Evolutionary conservation across 2,329 filamentous ascomycete species (phyloP).

Genomic region (Pyrenochaeta sp.): DNA sequence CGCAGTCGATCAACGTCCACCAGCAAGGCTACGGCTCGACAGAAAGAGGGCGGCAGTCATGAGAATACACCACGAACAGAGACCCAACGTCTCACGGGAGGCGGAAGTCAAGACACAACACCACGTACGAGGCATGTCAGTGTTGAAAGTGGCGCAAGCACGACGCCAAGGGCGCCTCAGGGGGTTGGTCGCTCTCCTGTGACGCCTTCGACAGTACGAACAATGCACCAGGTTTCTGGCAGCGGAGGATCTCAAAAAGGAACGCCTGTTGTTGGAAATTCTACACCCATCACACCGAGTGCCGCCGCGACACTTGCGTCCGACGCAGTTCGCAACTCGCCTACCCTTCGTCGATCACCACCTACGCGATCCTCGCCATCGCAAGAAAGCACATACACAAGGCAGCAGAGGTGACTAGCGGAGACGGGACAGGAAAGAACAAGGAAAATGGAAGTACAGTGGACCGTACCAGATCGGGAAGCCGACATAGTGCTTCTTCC

Average conservation of each 20-base stretch:
- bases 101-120: constrained; percentile 44
- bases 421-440: constrained; percentile 42
- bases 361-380: constrained; percentile 38
- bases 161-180: constrained; percentile 44
- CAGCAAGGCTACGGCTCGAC: constrained; percentile 31
- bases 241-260: constrained; percentile 40
- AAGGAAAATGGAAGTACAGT: constrained; percentile 49
- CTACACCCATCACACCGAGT: constrained; percentile 38
- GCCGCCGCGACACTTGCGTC: constrained; percentile 40
- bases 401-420: constrained; percentile 42
- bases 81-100: constrained; percentile 32
- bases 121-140: constrained; percentile 42
- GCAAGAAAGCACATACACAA: constrained; percentile 35
- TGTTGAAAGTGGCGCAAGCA: constrained; percentile 41
- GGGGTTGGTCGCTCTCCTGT: constrained; percentile 40
- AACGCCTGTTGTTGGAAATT: constrained; percentile 33
- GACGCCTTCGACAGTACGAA: constrained; percentile 45
- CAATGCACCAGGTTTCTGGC: constrained; percentile 33
- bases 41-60: constrained; percentile 30
- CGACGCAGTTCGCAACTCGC: constrained; percentile 37
- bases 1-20: constrained; percentile 43
- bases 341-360: constrained; percentile 42
- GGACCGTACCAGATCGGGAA: constrained; percentile 44
- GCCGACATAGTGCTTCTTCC: constrained; percentile 45
- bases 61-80: constrained; percentile 39